Percentiles rank a stretch among this genome's conserved stretches.
Evolutionary conservation across 805 yeast genomes (phyloP).

Genomic region (Metschnikowia orientalis): DNA sequence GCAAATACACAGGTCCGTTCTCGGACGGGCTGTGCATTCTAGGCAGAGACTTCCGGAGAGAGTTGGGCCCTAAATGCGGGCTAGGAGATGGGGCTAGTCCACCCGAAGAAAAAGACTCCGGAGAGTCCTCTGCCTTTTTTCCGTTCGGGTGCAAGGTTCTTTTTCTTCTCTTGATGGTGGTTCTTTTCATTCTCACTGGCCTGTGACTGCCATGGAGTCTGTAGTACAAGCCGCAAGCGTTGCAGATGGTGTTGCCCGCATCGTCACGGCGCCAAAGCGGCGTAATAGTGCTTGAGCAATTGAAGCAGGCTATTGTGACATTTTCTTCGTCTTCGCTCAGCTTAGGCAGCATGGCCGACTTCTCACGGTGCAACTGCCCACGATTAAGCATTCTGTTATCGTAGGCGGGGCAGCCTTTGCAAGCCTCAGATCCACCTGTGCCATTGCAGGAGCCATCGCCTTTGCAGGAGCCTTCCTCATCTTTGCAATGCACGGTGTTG

Average conservation of each 20-base stretch:
- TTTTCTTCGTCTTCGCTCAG: slow-evolving; percentile 28
- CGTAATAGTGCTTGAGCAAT: slow-evolving; percentile 80
- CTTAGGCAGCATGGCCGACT: slow-evolving; percentile 8
- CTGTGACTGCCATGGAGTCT: slow-evolving; percentile 71
- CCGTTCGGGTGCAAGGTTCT: slow-evolving; percentile 29
- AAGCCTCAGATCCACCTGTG: slow-evolving; percentile 77
- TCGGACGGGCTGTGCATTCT: slow-evolving; percentile 1
- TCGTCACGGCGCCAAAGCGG: slow-evolving; percentile 86
- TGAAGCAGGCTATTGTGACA: slow-evolving; percentile 71
- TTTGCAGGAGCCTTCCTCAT: slow-evolving; percentile 56
- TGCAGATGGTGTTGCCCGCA: slow-evolving; percentile 77
- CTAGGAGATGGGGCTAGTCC: not conserved
- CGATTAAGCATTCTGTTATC: slow-evolving; percentile 56
- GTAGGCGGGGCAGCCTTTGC: slow-evolving; percentile 79
- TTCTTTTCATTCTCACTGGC: slow-evolving; percentile 70
- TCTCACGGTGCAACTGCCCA: slow-evolving; percentile 3
- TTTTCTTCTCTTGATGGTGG: slow-evolving; percentile 70
- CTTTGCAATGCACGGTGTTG: slow-evolving; percentile 40
- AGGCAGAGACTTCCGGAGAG: not conserved
- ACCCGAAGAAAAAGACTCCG: not conserved
- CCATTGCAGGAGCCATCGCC: slow-evolving; percentile 84
- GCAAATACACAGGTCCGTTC: not conserved
- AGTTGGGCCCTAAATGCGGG: slow-evolving; percentile 1
- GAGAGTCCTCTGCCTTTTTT: slow-evolving; percentile 1
- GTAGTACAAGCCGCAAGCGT: slow-evolving; percentile 81